phyloP scores from a whole-genome alignment of 2,329 filamentous ascomycete species.

The Bimuria novae-zelandiae region DNA sequence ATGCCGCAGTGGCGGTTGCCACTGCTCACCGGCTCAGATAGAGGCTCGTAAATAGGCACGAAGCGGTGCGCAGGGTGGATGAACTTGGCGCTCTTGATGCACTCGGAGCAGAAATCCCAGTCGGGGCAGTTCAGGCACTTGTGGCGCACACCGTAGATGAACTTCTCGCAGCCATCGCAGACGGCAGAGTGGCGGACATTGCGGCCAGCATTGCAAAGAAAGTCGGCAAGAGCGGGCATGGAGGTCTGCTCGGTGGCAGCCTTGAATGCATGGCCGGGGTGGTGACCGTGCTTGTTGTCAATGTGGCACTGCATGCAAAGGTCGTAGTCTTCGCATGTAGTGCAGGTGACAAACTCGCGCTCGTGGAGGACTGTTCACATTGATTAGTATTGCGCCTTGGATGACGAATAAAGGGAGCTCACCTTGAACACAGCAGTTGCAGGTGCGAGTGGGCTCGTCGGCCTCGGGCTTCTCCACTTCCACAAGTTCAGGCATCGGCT shows the following conservation, averaged over 20 bases:
- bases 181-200: slow-evolving; percentile 83
- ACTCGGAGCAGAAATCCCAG: slow-evolving; percentile 90
- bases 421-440: slow-evolving; percentile 71
- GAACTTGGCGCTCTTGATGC: slow-evolving; percentile 67
- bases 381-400: background rate
- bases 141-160: slow-evolving; percentile 86
- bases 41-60: slow-evolving; percentile 79
- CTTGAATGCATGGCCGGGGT: slow-evolving; percentile 82
- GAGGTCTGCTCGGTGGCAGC: slow-evolving; percentile 67
- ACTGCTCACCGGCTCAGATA: slow-evolving; percentile 54
- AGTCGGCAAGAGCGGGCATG: slow-evolving; percentile 62
- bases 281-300: slow-evolving; percentile 80
- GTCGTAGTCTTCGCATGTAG: slow-evolving; percentile 85
- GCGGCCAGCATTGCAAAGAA: slow-evolving; percentile 77
- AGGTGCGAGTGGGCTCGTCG: slow-evolving; percentile 63
- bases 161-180: slow-evolving; percentile 91
- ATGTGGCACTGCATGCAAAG: slow-evolving; percentile 84
- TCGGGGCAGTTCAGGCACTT: slow-evolving; percentile 98
- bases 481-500: background rate
- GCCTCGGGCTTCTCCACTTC: slow-evolving; percentile 33
- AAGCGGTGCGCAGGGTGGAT: slow-evolving; percentile 87
- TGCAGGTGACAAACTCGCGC: slow-evolving; percentile 82
- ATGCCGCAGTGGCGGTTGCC: slow-evolving; percentile 76
- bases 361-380: slow-evolving; percentile 67
- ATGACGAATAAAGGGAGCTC: slow-evolving; percentile 23